Base-by-base conservation (phyloP, 2,329 filamentous ascomycete genomes). In the Immersiporthe knoxdaviesiana region DNA sequence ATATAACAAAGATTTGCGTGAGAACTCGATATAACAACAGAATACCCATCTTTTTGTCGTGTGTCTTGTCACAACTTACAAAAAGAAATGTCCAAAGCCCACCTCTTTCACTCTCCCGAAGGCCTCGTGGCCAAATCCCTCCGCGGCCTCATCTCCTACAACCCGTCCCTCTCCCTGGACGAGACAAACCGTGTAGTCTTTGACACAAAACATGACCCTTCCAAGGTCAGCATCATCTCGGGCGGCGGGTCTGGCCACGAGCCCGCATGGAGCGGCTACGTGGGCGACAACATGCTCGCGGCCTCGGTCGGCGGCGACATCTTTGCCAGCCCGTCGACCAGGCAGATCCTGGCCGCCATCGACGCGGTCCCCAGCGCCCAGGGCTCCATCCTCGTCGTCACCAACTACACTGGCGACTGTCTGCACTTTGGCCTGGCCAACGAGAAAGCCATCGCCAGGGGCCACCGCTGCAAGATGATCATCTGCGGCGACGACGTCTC, bases 401-500 rank as follows among this genome's bases (percentile, higher is more conserved):
- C 87, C 60, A 91, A 91, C 77, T 90, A 90, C 76, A 90, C 88
- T 0, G 88, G 88, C 61, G 88, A 90, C 76, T 88, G 87, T 68
- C 79, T 90, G 70, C 88, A 90, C 75, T 88, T 89, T 72, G 87
- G 87, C 1, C 78, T 89, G 16, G 87, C 87, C 2, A 84, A 84
- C 64, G 87, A 88, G 72, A 88, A 84, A 77, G 87, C 84, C 50
- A 83, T 83, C 62, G 85, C 86, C 6, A 81, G 79, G 30, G 87
- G 87, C 24, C 83, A 85, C 72, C 82, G 80, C 65, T 86, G 85
- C 72, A 80, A 82, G 68, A 86, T 89, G 76, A 84, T 89, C 69
- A 85, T 89, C 71, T 89, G 88, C 70, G 88, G 87, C 52, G 89
- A 91, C 72, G 89, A 91, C 74, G 89, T 91, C 10, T 88, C 87